phyloP scores from a whole-genome alignment of 225 moss, liverwort and hornwort species.

The Antitrichia curtipendula region DNA sequence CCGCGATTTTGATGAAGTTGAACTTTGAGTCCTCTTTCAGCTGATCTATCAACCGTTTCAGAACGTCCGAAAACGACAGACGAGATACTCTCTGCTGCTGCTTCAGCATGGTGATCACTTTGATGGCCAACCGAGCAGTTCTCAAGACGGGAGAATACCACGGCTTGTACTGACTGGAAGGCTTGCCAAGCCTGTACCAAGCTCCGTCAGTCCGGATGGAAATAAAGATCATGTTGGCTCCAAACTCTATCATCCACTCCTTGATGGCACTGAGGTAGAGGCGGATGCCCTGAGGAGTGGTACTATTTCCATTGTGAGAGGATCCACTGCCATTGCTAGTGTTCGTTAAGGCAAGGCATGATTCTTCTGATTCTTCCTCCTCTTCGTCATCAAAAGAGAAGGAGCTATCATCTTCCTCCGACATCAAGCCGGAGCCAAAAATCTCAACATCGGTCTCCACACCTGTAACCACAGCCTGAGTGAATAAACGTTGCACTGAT shows the following conservation, averaged over 20 bases:
- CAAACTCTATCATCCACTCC: constrained; percentile 98
- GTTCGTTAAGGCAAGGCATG: background rate
- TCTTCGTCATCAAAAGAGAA: constrained; percentile 32
- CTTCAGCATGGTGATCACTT: constrained; percentile 78
- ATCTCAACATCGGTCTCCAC: constrained; percentile 86
- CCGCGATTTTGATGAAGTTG: constrained; percentile 43
- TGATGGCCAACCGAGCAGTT: constrained; percentile 73
- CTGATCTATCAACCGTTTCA: constrained; percentile 60
- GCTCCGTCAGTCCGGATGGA: constrained; percentile 91
- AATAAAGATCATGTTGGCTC: constrained; percentile 62
- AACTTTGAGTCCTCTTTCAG: constrained; percentile 42
- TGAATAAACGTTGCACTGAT: background rate
- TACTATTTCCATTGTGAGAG: background rate
- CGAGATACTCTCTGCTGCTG: constrained; percentile 73
- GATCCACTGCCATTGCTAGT: constrained; percentile 4
- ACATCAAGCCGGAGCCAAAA: constrained; percentile 91
- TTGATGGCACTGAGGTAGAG: constrained; percentile 87
- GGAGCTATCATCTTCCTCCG: constrained; percentile 77
- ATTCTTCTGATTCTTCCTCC: background rate
- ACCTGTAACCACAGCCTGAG: constrained; percentile 13
- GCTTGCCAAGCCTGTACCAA: constrained; percentile 91
- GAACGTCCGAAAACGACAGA: constrained; percentile 66
- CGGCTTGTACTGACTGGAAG: constrained; percentile 56
- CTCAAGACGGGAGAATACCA: constrained; percentile 73
- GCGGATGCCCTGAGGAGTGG: constrained; percentile 47